Conservation (phyloP, 106 monocot genomes). For the Vanilla planifolia region DNA sequence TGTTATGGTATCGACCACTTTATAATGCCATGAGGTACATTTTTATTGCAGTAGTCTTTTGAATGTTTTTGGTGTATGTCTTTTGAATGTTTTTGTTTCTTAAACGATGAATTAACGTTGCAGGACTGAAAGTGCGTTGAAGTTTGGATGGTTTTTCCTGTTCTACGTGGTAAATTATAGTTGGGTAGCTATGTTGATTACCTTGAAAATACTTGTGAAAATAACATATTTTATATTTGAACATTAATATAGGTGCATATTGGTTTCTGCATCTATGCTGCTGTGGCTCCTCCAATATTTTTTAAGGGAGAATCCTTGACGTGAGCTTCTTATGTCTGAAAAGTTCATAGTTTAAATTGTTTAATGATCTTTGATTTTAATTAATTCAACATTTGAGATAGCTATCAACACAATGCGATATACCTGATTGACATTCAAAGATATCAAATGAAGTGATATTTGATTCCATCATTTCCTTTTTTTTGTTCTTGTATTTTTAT, state of each 20-base stretch:
- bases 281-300: conserved; percentile 73
- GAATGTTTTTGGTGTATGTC: no score
- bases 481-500: no score
- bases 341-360: background rate
- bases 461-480: no score
- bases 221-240: conserved; percentile 5
- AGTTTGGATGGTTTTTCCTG: conserved; percentile 96
- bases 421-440: no score
- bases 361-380: no score
- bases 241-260: conserved; percentile 54
- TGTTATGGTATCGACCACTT: conserved; percentile 96
- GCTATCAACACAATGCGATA: background rate
- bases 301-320: conserved; percentile 86
- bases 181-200: background rate
- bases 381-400: background rate
- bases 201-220: background rate
- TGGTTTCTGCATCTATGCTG: conserved; percentile 53
- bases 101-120: no score
- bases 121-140: conserved; percentile 98
- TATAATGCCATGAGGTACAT: conserved; percentile 84
- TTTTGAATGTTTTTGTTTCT: no score
- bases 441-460: no score
- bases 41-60: background rate
- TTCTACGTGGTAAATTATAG: conserved; percentile 62
- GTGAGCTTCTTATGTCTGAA: conserved; percentile 34